Conservation (phyloP, 129 eudicot species). For the Centaurea solstitialis region DNA sequence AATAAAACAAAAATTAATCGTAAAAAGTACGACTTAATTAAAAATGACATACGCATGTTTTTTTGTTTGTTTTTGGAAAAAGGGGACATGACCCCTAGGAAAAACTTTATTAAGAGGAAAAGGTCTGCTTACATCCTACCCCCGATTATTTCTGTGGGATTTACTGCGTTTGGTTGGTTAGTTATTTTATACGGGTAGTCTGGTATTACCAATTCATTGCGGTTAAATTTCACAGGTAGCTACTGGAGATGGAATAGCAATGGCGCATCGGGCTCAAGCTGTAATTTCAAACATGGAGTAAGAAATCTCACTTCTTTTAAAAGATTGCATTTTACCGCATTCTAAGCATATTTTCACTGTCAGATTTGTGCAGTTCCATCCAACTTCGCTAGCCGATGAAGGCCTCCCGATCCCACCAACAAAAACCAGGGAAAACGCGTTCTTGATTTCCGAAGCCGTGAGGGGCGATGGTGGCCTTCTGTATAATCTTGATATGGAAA, state of each 20-base stretch:
- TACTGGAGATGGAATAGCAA: slow-evolving; percentile 98
- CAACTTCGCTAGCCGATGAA: slow-evolving; percentile 94
- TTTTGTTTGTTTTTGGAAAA: too few relatives aligned
- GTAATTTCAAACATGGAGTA: slow-evolving; percentile 98
- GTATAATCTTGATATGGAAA: slow-evolving; percentile 74
- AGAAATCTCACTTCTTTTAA: slow-evolving; percentile 17
- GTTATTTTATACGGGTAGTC: background rate
- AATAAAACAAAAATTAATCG: background rate
- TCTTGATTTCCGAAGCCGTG: slow-evolving; percentile 92
- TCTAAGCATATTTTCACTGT: slow-evolving; percentile 12
- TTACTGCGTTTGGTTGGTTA: background rate
- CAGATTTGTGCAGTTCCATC: slow-evolving; percentile 99
- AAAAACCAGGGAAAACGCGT: slow-evolving; percentile 72
- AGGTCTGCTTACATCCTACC: too few relatives aligned
- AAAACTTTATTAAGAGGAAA: too few relatives aligned
- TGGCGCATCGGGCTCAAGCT: slow-evolving; percentile 99
- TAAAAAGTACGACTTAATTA: background rate
- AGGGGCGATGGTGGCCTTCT: slow-evolving; percentile 97
- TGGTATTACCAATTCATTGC: background rate
- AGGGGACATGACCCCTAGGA: too few relatives aligned
- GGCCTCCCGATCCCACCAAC: slow-evolving; percentile 75
- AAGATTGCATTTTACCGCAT: background rate
- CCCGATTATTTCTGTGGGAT: background rate
- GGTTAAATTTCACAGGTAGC: slow-evolving; percentile 59
- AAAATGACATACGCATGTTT: too few relatives aligned